Base-by-base conservation (phyloP, 352 stramenopile genomes). In the Phytophthora pinifolia region DNA sequence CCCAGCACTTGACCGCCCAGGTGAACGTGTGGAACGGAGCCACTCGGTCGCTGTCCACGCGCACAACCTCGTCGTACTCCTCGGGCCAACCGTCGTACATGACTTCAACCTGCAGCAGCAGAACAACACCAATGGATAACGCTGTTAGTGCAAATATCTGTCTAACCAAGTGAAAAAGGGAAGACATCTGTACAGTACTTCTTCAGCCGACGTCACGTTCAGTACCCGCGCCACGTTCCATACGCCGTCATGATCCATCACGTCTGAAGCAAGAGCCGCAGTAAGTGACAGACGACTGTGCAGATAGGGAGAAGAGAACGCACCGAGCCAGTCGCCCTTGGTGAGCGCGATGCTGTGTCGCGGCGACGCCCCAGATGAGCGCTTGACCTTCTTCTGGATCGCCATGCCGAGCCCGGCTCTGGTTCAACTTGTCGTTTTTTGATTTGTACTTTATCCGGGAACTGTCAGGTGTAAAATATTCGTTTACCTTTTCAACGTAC, bases 21-120 rank as follows among this genome's bases (percentile, higher is more conserved):
- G 80, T 91, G 64, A 79, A 91, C 25, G 78, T 87, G 51, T 91
- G 76, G 54, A 73, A 89, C 15, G 80, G 80, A 14, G 80, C 80
- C 12, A 89, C 72, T 33, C 79, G 74, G 30, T 71, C 61, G 54
- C 70, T 76, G 52, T 88, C 70, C 30, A 89, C 59, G 6, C 47
- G 37, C 46, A 91, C 62, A 22, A 86, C 54, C 41, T 91, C 80
- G 51, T 89, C 72, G 53, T 77, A 89, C 30, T 81, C 62, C 1
- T 51, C 14, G 1, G 63, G 65, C 80, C 80, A 91, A 12, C 80
- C 80, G 30, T 91, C 80, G 59, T 91, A 91, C 30, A 62, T 72
- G 37, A 90, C 65, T 60, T 84, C 65, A n/a, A 88, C 67, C 75
- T 87, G 32, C 13, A 15, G 7, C 20, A 34, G 15, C 18, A 25